Evolutionary conservation across 2,329 filamentous ascomycete species (phyloP), one percentile per base, ranked within the genome.

Genomic region (Cladophialophora bantiana): DNA sequence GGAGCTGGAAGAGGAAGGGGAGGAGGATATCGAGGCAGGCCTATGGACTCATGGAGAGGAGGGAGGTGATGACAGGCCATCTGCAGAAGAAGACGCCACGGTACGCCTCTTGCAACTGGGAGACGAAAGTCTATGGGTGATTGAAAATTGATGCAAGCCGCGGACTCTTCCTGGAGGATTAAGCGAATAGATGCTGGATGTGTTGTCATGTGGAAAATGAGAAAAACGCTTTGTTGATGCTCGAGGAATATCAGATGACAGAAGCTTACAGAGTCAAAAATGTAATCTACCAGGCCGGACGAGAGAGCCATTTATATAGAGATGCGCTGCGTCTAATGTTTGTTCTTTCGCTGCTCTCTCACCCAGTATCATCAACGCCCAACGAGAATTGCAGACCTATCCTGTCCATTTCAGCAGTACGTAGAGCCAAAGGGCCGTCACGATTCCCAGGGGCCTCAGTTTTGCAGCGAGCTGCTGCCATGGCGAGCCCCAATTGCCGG

Each of bases 1-100:
- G 75, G 77, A 18, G 72, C 69, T 62, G 73, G 77, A 5, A 45
- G 66, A 13, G 45, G 59, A 26, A 59, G 68, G 18, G 66, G 70
- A 7, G 63, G 71, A 42, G 56, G 48, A 59, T 53, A 52, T 64
- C 40, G 54, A 40, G 54, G 34, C 15, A 40, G 54, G 34, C 13
- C 48, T 2, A 32, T 52, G 31, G 66, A 68, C 62, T 70, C 62
- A 13, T 70, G 67, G 67, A 62, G 57, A 54, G 65, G 66, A n/a
- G 60, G 53, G 13, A 50, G 26, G 26, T 53, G 60, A 42, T 66
- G 53, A 66, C 10, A 40, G 7, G n/a, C 2, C 9, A 7, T 48
- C 12, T 13, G 42, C 42, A 48, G 42, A 26, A 26, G n/a, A n/a
- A 48, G 20, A 18, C 10, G 18, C 4, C 42, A 7, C n/a, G n/a